Percentiles rank a stretch among this genome's conserved stretches.
phyloP scores from a whole-genome alignment of 176 grass and related monocot species.

The Tuctoria greenei region DNA sequence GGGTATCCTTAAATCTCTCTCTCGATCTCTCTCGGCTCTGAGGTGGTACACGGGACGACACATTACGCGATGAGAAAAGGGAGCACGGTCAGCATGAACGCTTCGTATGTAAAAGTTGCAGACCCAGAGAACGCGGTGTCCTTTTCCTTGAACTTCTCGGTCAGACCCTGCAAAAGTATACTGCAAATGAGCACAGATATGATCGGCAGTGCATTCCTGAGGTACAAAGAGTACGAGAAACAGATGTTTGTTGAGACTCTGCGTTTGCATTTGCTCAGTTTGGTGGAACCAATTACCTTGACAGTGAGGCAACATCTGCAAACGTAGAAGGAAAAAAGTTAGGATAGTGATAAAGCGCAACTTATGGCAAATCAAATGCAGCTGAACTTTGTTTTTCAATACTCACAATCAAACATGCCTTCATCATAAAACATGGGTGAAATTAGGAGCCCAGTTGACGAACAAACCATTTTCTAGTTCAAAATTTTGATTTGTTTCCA shows the following conservation, averaged over 20 bases:
- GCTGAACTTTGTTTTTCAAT: too few relatives aligned
- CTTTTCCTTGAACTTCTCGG: slow-evolving; percentile 96
- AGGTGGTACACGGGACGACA: background rate
- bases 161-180: slow-evolving; percentile 69
- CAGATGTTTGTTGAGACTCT: too few relatives aligned
- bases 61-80: slow-evolving; percentile 77
- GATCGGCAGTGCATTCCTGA: background rate
- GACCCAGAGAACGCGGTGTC: slow-evolving; percentile 66
- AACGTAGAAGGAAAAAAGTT: slow-evolving; percentile 9
- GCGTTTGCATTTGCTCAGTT: too few relatives aligned
- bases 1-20: slow-evolving; percentile 17
- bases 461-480: too few relatives aligned
- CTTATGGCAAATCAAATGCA: too few relatives aligned
- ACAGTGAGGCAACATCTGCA: slow-evolving; percentile 96
- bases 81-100: slow-evolving; percentile 86
- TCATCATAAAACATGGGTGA: too few relatives aligned
- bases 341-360: too few relatives aligned
- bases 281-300: slow-evolving; percentile 59
- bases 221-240: too few relatives aligned
- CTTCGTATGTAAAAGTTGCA: slow-evolving; percentile 79
- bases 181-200: background rate
- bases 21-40: too few relatives aligned
- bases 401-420: too few relatives aligned
- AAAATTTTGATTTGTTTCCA: too few relatives aligned
- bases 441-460: too few relatives aligned